Percentiles rank a stretch among this genome's conserved stretches.
These are phyloP conservation scores for Cairneyella variabilis DNA, from an alignment of 495 filamentous ascomycete species.

Conservation along the genomic window DNA sequence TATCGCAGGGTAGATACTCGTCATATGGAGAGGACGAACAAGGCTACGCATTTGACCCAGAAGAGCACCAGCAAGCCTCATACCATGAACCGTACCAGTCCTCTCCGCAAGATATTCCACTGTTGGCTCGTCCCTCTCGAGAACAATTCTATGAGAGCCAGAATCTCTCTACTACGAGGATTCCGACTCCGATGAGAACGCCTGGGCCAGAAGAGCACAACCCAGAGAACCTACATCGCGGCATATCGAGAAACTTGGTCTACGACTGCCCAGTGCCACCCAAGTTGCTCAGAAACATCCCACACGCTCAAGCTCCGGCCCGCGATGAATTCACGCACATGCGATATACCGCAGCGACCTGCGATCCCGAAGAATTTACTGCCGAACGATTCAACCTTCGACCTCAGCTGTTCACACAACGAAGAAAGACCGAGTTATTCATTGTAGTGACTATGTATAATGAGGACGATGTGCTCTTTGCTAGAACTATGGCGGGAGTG, in stretches of 20 bases:
- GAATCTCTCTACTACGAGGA: no score
- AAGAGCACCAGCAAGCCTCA: slow-evolving; percentile 78
- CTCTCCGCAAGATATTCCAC: slow-evolving; percentile 45
- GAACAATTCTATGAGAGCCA: not conserved
- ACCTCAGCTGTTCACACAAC: slow-evolving; percentile 69
- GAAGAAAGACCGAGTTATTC: slow-evolving; percentile 37
- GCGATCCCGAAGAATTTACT: slow-evolving; percentile 77
- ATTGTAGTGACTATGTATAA: slow-evolving; percentile 41
- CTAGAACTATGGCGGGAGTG: slow-evolving; percentile 36
- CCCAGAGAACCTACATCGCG: not conserved
- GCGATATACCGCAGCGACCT: slow-evolving; percentile 79
- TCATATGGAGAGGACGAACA: slow-evolving; percentile 40
- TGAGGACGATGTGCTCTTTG: slow-evolving; percentile 35
- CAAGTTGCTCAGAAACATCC: slow-evolving; percentile 74
- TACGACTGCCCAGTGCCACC: slow-evolving; percentile 94
- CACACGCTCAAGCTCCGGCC: slow-evolving; percentile 62
- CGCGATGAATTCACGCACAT: slow-evolving; percentile 68
- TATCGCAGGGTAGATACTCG: not conserved
- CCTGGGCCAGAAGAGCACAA: not conserved
- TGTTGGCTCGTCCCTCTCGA: slow-evolving; percentile 11
- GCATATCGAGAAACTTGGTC: slow-evolving; percentile 60
- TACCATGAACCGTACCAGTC: slow-evolving; percentile 70
- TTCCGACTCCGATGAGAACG: not conserved
- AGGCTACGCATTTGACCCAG: slow-evolving; percentile 71
- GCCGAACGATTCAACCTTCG: slow-evolving; percentile 66